A percentile compares a stretch with the other conserved stretches of the same genome.
Conservation (phyloP, 169 alveolate species). For the Plasmodium cynomolgi region DNA sequence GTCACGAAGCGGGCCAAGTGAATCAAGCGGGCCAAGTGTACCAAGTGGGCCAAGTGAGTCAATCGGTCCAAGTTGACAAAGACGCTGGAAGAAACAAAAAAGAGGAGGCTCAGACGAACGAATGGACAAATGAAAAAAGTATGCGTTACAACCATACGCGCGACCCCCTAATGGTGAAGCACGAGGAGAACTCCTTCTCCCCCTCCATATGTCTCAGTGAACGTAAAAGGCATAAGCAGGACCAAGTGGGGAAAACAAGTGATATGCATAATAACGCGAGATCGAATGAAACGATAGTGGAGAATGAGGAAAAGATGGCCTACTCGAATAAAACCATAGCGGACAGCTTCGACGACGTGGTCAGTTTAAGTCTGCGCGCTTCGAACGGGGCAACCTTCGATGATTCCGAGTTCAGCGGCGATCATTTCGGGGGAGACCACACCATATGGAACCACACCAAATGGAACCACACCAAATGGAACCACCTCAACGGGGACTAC, state of each 20-base stretch:
- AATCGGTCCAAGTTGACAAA: neutral
- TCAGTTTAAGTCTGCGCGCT: neutral
- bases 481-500: neutral
- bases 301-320: constrained; percentile 5
- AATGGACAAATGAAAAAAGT: neutral
- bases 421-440: neutral
- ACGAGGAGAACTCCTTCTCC: neutral
- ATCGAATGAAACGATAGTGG: constrained; percentile 21
- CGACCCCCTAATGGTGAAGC: neutral
- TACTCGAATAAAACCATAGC: constrained; percentile 34
- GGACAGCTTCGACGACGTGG: constrained; percentile 8
- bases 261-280: neutral
- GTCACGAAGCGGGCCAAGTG: neutral
- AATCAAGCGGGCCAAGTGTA: neutral
- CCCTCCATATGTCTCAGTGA: neutral
- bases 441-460: neutral
- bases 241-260: neutral
- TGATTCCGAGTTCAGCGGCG: neutral
- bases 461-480: neutral
- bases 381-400: neutral
- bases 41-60: no score
- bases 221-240: neutral
- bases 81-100: neutral
- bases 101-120: neutral
- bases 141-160: neutral